Evolutionary conservation across 305 asterid genomes (phyloP).

Genomic region (Withania somnifera): DNA sequence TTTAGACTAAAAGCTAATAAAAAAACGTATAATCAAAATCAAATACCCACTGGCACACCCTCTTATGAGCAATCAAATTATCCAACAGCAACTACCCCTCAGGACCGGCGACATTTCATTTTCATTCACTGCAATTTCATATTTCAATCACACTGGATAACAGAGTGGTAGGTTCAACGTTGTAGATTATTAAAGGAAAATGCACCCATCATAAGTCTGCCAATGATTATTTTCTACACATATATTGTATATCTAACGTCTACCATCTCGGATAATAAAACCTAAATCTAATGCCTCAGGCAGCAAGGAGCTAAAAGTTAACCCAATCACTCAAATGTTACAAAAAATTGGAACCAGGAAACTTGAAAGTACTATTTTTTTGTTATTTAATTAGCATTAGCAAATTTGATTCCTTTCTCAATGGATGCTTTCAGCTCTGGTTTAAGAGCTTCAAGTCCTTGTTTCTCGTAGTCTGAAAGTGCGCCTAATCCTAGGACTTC

Average conservation of each 20-base stretch:
- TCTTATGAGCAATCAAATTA: too few species aligned
- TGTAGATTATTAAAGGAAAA: not conserved
- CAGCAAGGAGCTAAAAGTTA: not conserved
- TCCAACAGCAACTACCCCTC: too few species aligned
- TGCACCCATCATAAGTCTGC: not conserved
- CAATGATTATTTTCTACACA: not conserved
- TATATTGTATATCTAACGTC: not conserved
- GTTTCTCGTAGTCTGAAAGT: slow-evolving; percentile 66
- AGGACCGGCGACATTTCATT: too few species aligned
- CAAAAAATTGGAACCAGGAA: not conserved
- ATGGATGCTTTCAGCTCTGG: slow-evolving; percentile 71
- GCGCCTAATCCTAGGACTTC: slow-evolving; percentile 80
- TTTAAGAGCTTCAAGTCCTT: slow-evolving; percentile 76
- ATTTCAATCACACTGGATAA: too few species aligned
- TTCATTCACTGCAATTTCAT: too few species aligned
- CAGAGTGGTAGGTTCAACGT: not conserved
- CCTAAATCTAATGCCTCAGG: not conserved
- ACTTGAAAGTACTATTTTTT: not conserved
- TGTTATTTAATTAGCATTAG: slow-evolving; percentile 28
- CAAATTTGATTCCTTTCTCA: slow-evolving; percentile 79
- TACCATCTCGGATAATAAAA: not conserved
- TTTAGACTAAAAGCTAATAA: too few species aligned
- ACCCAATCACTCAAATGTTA: not conserved
- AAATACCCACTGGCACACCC: too few species aligned
- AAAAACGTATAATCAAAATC: too few species aligned